phyloP scores from a whole-genome alignment of 208 protist genomes.

The Acanthamoeba healyi region DNA sequence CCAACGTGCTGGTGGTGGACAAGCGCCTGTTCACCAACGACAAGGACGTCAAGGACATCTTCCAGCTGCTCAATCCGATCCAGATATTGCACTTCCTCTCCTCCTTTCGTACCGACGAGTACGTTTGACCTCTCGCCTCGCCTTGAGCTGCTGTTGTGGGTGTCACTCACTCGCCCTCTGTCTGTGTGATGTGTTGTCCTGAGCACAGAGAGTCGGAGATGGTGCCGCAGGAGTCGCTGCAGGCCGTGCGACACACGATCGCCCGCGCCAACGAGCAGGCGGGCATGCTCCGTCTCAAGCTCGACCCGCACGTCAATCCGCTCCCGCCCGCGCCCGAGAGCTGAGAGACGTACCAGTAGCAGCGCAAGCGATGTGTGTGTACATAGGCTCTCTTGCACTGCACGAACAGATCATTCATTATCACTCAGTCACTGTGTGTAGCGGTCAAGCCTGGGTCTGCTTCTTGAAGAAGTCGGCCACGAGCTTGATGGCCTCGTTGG shows the following conservation, averaged over 20 bases:
- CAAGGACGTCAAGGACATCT: conserved; percentile 63
- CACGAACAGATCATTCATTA: too few relatives aligned
- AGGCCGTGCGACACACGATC: not conserved
- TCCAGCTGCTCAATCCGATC: conserved; percentile 59
- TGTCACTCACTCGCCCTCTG: too few relatives aligned
- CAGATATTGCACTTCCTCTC: conserved; percentile 67
- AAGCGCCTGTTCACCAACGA: conserved; percentile 32
- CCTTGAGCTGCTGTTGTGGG: too few relatives aligned
- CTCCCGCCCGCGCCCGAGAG: too few relatives aligned
- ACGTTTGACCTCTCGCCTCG: not conserved
- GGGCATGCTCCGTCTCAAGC: not conserved
- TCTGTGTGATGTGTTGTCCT: too few relatives aligned
- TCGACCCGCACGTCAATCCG: not conserved
- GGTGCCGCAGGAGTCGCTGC: conserved; percentile 23
- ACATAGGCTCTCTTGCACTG: too few relatives aligned
- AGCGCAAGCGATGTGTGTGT: too few relatives aligned
- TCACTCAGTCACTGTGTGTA: too few relatives aligned
- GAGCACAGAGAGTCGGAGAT: not conserved
- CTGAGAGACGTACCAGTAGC: too few relatives aligned
- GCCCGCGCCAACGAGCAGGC: not conserved
- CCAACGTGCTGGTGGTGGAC: conserved; percentile 56
- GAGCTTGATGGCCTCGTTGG: not conserved
- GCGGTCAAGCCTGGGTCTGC: not conserved
- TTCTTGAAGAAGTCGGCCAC: not conserved
- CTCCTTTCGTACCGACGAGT: conserved; percentile 35